Percentiles rank a stretch among this genome's conserved stretches.
Conservation (phyloP, 2,329 filamentous ascomycete genomes). For the Macrophomina pseudophaseolina region DNA sequence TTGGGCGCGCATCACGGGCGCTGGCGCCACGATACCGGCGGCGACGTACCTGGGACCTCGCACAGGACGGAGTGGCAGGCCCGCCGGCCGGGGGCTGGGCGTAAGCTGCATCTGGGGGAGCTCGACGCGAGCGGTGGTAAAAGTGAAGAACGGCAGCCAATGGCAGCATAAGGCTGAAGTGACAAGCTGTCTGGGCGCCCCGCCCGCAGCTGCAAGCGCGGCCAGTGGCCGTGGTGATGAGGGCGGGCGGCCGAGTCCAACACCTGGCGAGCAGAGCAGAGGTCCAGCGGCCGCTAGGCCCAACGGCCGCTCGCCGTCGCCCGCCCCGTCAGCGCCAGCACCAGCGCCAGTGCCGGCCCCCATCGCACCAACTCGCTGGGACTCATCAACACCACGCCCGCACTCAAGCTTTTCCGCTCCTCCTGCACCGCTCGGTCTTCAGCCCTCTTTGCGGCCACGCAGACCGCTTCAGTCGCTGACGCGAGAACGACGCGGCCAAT, state of each 20-base stretch:
- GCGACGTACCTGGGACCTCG: conserved; percentile 16
- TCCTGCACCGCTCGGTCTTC: neutral
- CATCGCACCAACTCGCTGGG: neutral
- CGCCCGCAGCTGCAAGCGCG: too few species aligned
- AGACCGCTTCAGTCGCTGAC: conserved; percentile 10
- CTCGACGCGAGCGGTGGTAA: neutral
- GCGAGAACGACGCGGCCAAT: neutral
- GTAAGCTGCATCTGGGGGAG: conserved; percentile 22
- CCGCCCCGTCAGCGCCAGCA: neutral
- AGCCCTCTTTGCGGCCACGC: neutral
- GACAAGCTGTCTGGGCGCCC: conserved; percentile 5
- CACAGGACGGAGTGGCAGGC: neutral
- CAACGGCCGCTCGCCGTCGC: neutral
- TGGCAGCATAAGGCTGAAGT: conserved; percentile 20
- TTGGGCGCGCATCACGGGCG: neutral
- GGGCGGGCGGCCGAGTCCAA: neutral
- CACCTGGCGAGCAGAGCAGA: too few species aligned
- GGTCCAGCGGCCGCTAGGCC: neutral
- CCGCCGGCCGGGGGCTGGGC: conserved; percentile 8
- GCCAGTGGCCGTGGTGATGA: neutral
- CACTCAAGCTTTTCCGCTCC: neutral
- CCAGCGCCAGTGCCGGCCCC: neutral
- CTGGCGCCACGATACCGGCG: neutral
- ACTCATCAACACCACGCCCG: neutral
- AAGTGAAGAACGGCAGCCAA: conserved; percentile 13